These are phyloP conservation scores for Moniliella sp. DNA, from an alignment of 1,284 basidiomycete species.

Conservation along the genomic window DNA sequence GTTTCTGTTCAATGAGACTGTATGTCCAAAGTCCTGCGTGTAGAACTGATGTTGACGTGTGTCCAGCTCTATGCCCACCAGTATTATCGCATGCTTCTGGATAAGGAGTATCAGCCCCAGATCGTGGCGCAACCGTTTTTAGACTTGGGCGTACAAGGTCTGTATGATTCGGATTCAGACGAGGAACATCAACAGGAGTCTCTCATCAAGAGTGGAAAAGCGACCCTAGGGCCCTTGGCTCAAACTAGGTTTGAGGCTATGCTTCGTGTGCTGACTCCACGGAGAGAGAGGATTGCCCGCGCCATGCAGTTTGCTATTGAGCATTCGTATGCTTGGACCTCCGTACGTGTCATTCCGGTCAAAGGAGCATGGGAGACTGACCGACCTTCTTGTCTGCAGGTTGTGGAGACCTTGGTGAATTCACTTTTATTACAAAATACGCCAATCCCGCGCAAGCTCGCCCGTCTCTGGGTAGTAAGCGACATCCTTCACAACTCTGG, in stretches of 20 bases:
- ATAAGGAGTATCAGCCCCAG: slow-evolving; percentile 41
- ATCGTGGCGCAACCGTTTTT: slow-evolving; percentile 49
- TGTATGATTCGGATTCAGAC: slow-evolving; percentile 74
- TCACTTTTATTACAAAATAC: slow-evolving; percentile 49
- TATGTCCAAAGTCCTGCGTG: neutral
- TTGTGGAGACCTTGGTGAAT: slow-evolving; percentile 9
- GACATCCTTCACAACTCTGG: slow-evolving; percentile 94
- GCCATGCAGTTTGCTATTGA: slow-evolving; percentile 88
- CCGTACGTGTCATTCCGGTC: slow-evolving; percentile 39
- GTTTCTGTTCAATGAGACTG: slow-evolving; percentile 43
- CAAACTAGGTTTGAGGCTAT: slow-evolving; percentile 82
- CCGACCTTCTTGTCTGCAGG: slow-evolving; percentile 35
- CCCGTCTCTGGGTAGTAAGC: slow-evolving; percentile 77
- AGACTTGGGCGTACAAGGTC: slow-evolving; percentile 39
- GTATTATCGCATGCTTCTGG: slow-evolving; percentile 54
- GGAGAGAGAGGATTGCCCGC: slow-evolving; percentile 68
- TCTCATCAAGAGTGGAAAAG: slow-evolving; percentile 38
- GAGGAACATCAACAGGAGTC: slow-evolving; percentile 75
- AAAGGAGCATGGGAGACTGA: neutral
- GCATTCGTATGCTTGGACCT: slow-evolving; percentile 74
- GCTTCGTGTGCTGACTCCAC: slow-evolving; percentile 62
- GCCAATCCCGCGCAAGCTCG: slow-evolving; percentile 80
- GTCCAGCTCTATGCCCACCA: slow-evolving; percentile 55
- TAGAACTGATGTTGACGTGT: neutral
- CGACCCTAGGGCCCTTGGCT: too few species aligned